phyloP scores from a whole-genome alignment of 2,329 filamentous ascomycete genomes.

The Aspergillus pseudoglaucus region DNA sequence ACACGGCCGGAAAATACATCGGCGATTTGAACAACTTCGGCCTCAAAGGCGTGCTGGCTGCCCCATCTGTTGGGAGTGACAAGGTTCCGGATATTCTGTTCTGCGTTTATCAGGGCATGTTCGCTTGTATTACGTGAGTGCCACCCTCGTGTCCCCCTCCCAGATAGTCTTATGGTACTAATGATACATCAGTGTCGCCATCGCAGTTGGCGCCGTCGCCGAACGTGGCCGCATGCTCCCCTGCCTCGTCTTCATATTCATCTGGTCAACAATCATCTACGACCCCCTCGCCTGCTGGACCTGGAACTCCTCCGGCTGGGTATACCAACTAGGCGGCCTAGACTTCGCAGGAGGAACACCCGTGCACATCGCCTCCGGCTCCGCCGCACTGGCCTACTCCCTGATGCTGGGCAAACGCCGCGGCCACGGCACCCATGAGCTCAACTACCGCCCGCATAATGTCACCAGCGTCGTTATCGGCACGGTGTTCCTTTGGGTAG shows the following conservation, averaged over 20 bases:
- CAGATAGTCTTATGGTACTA: too few species aligned
- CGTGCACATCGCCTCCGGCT: slow-evolving; percentile 79
- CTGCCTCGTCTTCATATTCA: slow-evolving; percentile 84
- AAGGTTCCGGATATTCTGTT: slow-evolving; percentile 78
- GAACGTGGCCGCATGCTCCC: slow-evolving; percentile 85
- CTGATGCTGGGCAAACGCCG: slow-evolving; percentile 83
- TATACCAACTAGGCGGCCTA: slow-evolving; percentile 68
- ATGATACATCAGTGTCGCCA: slow-evolving; percentile 56
- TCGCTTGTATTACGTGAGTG: slow-evolving; percentile 74
- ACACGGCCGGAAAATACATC: slow-evolving; percentile 67
- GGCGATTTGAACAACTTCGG: slow-evolving; percentile 75
- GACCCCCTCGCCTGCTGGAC: slow-evolving; percentile 94
- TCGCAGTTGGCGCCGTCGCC: slow-evolving; percentile 76
- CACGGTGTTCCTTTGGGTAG: slow-evolving; percentile 90
- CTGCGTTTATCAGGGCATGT: slow-evolving; percentile 59
- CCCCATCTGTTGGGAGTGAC: slow-evolving; percentile 65
- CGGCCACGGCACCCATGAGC: slow-evolving; percentile 77
- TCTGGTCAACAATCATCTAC: slow-evolving; percentile 86
- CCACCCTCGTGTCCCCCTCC: too few species aligned
- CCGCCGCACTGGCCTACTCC: slow-evolving; percentile 79
- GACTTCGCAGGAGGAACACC: slow-evolving; percentile 89
- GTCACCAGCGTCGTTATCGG: slow-evolving; percentile 88
- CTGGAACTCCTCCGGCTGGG: slow-evolving; percentile 81
- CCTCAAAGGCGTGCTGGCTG: slow-evolving; percentile 66
- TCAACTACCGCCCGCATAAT: slow-evolving; percentile 90